Percentiles rank a stretch among this genome's conserved stretches.
phyloP scores from a whole-genome alignment of 768 basidiomycete genomes.

The Boletus sensibilis region DNA sequence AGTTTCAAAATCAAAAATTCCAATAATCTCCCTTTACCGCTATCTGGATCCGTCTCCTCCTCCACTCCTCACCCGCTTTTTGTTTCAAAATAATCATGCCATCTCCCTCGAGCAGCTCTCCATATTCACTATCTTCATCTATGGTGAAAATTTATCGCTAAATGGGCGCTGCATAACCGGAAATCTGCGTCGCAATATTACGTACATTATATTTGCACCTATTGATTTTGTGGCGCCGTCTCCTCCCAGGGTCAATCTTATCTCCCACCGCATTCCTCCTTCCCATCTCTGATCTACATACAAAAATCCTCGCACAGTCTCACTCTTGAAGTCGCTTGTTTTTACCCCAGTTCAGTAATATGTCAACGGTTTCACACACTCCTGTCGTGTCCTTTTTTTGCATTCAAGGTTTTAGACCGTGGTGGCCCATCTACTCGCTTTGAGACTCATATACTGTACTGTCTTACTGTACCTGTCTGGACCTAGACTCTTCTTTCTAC shows the following conservation, averaged over 20 bases:
- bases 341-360: neutral
- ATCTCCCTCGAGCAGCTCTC: neutral
- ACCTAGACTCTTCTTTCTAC: neutral
- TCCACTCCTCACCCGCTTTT: neutral
- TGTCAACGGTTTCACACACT: neutral
- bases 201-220: conserved; percentile 24
- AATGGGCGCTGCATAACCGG: conserved; percentile 27
- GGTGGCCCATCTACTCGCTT: neutral
- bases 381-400: neutral
- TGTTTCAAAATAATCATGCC: neutral
- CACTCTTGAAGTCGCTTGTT: neutral
- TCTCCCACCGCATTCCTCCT: conserved; percentile 22
- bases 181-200: conserved; percentile 30
- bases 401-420: conserved; percentile 15
- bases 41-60: conserved; percentile 3
- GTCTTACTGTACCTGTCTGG: neutral
- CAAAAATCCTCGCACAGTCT: neutral
- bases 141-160: conserved; percentile 29
- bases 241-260: conserved; percentile 34
- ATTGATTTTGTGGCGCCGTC: conserved; percentile 26
- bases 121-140: conserved; percentile 12
- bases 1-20: conserved; percentile 27
- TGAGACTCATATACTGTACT: too few species aligned
- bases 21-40: conserved; percentile 13
- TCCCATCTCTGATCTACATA: conserved; percentile 14